Base-by-base conservation (phyloP, 179 eudicot species). In the Spergularia azorica region DNA sequence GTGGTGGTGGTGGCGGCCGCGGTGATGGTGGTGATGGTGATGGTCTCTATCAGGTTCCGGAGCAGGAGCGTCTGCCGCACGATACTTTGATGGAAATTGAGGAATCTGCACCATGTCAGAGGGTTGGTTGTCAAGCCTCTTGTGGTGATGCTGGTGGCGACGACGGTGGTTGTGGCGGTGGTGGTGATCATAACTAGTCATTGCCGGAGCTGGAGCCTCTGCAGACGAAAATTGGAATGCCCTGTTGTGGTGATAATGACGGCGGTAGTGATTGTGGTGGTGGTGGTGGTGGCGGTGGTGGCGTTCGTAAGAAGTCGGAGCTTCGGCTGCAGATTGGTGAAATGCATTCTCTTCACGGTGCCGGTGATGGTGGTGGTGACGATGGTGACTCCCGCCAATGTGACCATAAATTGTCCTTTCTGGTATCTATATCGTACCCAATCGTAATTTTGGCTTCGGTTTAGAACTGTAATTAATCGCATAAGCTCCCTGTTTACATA, bases 51-150 rank as follows among this genome's bases (percentile, higher is more conserved):
- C 54, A n/a, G 52, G 10, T 15, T 38, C 16, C 0, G 51, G 64
- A 55, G 17, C 9, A 9, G 52, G 17, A 57, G 65, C 26, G 3
- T 16, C 64, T 5, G 18, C 32, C 32, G 32, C 26, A 13, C 50
- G 21, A 71, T 26, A 20, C 56, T 67, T 16, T 4, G 15, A 18
- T 67, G 38, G 39, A 67, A 48, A 67, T 67, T 67, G 56, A 67
- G 74, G 32, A 71, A 9, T 46, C 63, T 71, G 2, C 63, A 13
- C 10, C 6, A 17, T n/a, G 41, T n/a, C 41, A 11, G 38, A 12
- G 18, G 48, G 17, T 11, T 69, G 73, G 54, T 69, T 15, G 17
- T 52, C 59, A 52, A 11, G 60, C 58, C 46, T 69, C 15, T 3
- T 43, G 5, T 13, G 72, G 3, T 10, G 71, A 46, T 39, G 17